Conservation (phyloP, 805 yeast species). For the Wickerhamiella lipophila region DNA sequence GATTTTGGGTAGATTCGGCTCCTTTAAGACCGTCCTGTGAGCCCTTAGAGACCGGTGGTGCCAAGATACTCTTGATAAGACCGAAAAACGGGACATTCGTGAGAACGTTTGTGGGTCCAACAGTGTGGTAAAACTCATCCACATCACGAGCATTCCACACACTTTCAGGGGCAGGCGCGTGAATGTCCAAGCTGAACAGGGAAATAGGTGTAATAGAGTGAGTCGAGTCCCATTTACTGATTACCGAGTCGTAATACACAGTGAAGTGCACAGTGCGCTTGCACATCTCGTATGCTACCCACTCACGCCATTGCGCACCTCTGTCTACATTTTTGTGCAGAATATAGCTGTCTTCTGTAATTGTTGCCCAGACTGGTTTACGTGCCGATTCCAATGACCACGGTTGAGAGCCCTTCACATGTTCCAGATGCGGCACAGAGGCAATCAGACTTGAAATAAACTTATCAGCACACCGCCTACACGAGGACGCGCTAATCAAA, state of each 20-base stretch:
- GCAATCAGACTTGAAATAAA: slow-evolving; percentile 20
- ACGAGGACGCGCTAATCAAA: slow-evolving; percentile 13
- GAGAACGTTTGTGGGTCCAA: slow-evolving; percentile 21
- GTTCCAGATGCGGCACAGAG: slow-evolving; percentile 17
- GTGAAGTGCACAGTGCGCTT: slow-evolving; percentile 28
- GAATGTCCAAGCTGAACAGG: slow-evolving; percentile 25
- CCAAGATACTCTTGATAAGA: slow-evolving; percentile 23
- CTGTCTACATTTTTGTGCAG: slow-evolving; percentile 24
- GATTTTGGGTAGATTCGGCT: too few species aligned
- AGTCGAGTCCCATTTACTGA: not conserved
- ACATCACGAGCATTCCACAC: slow-evolving; percentile 23
- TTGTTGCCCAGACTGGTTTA: slow-evolving; percentile 23
- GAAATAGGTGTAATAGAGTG: slow-evolving; percentile 16
- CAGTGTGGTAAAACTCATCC: slow-evolving; percentile 22
- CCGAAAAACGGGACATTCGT: slow-evolving; percentile 24
- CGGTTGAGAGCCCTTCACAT: not conserved
- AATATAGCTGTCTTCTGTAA: slow-evolving; percentile 20
- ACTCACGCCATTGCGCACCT: slow-evolving; percentile 33
- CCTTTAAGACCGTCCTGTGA: too few species aligned
- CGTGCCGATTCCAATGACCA: slow-evolving; percentile 1
- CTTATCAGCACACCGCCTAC: slow-evolving; percentile 20
- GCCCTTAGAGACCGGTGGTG: not conserved
- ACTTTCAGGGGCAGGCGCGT: slow-evolving; percentile 24
- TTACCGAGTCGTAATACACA: slow-evolving; percentile 22
- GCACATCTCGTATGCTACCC: slow-evolving; percentile 36